Conservation (phyloP, 495 filamentous ascomycete genomes). For the Lichenothelia convexa region DNA sequence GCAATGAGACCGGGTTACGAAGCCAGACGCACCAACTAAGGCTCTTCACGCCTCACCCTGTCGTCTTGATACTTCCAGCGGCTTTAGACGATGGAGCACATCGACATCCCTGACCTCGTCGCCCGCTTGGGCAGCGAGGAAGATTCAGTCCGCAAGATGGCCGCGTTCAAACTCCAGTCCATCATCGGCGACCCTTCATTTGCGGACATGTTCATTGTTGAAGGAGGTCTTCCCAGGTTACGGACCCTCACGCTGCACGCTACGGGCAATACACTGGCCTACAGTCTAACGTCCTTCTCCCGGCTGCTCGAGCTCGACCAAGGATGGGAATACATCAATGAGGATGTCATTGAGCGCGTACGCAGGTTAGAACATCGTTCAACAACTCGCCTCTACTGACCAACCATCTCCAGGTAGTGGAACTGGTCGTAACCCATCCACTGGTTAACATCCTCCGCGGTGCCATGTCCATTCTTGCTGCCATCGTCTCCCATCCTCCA, state of each 20-base stretch:
- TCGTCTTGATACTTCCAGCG: too few species aligned
- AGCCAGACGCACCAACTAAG: too few species aligned
- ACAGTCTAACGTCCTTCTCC: constrained; percentile 74
- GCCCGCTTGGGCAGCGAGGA: constrained; percentile 51
- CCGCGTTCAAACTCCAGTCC: constrained; percentile 89
- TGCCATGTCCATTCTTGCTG: constrained; percentile 89
- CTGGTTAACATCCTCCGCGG: constrained; percentile 93
- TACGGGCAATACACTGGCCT: constrained; percentile 85
- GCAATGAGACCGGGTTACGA: too few species aligned
- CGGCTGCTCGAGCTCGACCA: constrained; percentile 86
- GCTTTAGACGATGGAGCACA: constrained; percentile 37
- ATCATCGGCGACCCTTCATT: constrained; percentile 93
- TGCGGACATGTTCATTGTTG: constrained; percentile 84
- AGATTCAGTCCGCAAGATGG: constrained; percentile 96
- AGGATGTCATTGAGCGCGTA: constrained; percentile 51
- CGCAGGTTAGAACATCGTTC: neutral
- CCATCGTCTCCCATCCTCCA: constrained; percentile 73
- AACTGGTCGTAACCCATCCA: constrained; percentile 86
- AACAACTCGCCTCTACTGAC: neutral
- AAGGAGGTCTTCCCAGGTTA: constrained; percentile 66
- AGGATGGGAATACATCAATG: constrained; percentile 73
- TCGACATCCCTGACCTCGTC: constrained; percentile 47
- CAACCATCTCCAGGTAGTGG: constrained; percentile 45
- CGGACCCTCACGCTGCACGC: constrained; percentile 65
- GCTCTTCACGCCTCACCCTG: too few species aligned